Evolutionary conservation across 306 rosid genomes (phyloP).

Genomic region (Dryas alaskensis): DNA sequence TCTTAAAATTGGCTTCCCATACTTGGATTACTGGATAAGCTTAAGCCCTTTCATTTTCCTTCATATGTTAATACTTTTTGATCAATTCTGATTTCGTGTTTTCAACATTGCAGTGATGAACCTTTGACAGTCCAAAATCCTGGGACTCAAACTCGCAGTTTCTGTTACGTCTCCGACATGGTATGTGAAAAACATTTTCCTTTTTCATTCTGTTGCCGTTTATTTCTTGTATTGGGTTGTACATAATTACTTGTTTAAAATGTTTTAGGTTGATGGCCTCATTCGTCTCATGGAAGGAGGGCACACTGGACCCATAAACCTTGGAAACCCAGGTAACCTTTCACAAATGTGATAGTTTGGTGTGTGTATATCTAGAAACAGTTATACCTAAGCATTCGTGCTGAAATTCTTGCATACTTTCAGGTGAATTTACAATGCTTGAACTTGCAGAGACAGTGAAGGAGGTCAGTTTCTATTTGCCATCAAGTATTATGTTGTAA

Average conservation of each 20-base stretch:
- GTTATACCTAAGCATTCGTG: neutral
- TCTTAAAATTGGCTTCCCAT: constrained; percentile 1
- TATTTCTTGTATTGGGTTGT: neutral
- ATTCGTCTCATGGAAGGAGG: constrained; percentile 78
- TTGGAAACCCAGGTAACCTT: constrained; percentile 78
- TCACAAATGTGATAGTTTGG: neutral
- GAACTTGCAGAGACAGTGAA: constrained; percentile 92
- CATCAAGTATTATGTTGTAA: neutral
- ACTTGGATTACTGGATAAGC: constrained; percentile 10
- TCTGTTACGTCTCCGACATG: constrained; percentile 81
- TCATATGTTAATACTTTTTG: neutral
- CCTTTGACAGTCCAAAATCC: constrained; percentile 76
- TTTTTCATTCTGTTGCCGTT: constrained; percentile 5
- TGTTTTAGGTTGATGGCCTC: constrained; percentile 70
- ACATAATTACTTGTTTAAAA: constrained; percentile 18
- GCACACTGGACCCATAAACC: constrained; percentile 75
- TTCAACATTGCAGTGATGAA: constrained; percentile 52
- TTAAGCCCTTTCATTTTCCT: neutral
- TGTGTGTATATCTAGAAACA: neutral
- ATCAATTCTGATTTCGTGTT: constrained; percentile 5
- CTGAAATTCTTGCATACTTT: constrained; percentile 7
- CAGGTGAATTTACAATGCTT: constrained; percentile 86
- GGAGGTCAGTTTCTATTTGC: constrained; percentile 53
- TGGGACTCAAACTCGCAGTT: constrained; percentile 89
- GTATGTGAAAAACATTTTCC: constrained; percentile 28